phyloP scores from a whole-genome alignment of 768 basidiomycete genomes.

The Kwoniella sp. region DNA sequence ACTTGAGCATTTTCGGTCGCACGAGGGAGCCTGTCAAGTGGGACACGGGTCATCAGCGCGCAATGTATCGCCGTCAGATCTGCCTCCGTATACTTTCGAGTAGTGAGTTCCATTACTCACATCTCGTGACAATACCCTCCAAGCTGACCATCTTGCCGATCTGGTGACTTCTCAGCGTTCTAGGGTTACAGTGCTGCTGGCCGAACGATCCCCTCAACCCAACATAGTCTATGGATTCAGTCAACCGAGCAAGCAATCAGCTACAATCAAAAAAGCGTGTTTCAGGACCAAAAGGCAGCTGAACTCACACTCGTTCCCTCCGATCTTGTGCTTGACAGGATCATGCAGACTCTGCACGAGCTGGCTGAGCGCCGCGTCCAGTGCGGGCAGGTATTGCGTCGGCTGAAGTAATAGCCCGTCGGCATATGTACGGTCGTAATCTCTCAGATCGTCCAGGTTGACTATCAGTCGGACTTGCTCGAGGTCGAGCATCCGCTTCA shows the following conservation, averaged over 20 bases:
- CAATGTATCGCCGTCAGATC: neutral
- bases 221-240: constrained; percentile 65
- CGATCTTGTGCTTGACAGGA: constrained; percentile 76
- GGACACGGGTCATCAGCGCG: neutral
- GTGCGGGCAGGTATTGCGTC: constrained; percentile 79
- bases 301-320: constrained; percentile 67
- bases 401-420: constrained; percentile 83
- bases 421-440: constrained; percentile 82
- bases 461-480: constrained; percentile 87
- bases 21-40: constrained; percentile 70
- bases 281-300: neutral
- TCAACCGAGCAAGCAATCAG: neutral
- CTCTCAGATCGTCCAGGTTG: constrained; percentile 93
- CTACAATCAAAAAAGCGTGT: neutral
- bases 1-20: constrained; percentile 96
- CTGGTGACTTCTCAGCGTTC: constrained; percentile 82
- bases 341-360: constrained; percentile 76
- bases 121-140: constrained; percentile 97
- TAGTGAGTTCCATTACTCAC: too few species aligned
- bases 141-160: constrained; percentile 95
- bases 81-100: neutral
- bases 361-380: constrained; percentile 78
- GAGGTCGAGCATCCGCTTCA: constrained; percentile 76
- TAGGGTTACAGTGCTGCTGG: constrained; percentile 94
- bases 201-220: constrained; percentile 97